Evolutionary conservation across 441 rosid species (phyloP).

Genomic region (Euphorbia schlechtendalii): DNA sequence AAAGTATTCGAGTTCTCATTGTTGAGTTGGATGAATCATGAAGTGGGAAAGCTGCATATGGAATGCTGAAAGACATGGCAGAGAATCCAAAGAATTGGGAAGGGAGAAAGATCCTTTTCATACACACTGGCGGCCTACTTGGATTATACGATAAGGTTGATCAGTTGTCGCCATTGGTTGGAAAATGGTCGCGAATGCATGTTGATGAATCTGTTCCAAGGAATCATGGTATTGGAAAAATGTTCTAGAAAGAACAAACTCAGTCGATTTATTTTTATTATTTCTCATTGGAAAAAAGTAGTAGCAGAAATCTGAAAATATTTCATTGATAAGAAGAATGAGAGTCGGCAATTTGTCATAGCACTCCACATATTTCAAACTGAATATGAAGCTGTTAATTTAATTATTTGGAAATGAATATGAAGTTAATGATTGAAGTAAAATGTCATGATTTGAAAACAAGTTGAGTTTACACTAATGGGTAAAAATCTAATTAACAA

Average conservation of each 20-base stretch:
- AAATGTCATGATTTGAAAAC: too few species aligned
- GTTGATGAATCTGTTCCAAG: conserved; percentile 68
- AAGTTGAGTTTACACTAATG: too few species aligned
- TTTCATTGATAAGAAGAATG: too few species aligned
- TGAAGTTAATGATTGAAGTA: too few species aligned
- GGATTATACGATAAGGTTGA: conserved; percentile 79
- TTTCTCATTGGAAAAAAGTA: neutral
- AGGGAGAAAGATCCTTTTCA: conserved; percentile 66
- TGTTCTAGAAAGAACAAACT: conserved; percentile 47
- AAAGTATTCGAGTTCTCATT: neutral
- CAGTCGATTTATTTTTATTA: neutral
- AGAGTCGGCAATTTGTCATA: too few species aligned
- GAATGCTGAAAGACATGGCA: conserved; percentile 67
- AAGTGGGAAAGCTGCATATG: conserved; percentile 82
- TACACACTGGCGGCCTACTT: conserved; percentile 85
- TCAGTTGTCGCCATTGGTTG: conserved; percentile 51
- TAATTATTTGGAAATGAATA: too few species aligned
- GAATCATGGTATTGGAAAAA: conserved; percentile 64
- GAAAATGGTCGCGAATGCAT: conserved; percentile 69
- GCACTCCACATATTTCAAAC: too few species aligned
- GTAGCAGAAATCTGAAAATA: neutral
- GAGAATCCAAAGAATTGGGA: conserved; percentile 72
- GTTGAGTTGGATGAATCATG: conserved; percentile 10
- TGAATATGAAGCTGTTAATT: too few species aligned
- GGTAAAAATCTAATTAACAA: too few species aligned